Evolutionary conservation across 257 asterid genomes (phyloP).

Genomic region (Cinchona pubescens): DNA sequence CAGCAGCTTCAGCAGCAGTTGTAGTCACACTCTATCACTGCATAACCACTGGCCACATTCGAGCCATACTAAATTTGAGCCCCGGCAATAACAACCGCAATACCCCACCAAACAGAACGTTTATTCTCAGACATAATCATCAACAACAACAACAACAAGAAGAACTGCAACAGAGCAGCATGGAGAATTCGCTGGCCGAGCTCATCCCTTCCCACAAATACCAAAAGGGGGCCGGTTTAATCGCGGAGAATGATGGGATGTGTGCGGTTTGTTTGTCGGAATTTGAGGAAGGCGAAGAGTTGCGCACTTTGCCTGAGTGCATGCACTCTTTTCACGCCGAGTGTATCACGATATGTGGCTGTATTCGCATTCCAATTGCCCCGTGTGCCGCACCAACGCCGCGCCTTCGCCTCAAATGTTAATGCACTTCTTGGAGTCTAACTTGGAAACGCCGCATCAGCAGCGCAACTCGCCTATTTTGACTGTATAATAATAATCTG

Average conservation of each 20-base stretch:
- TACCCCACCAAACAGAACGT: neutral
- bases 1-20: slow-evolving; percentile 34
- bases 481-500: neutral
- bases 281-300: slow-evolving; percentile 32
- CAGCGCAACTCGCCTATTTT: neutral
- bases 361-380: slow-evolving; percentile 33
- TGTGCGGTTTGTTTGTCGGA: slow-evolving; percentile 35
- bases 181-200: slow-evolving; percentile 30
- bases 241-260: slow-evolving; percentile 4
- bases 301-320: slow-evolving; percentile 36
- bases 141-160: neutral
- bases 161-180: slow-evolving; percentile 21
- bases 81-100: no score
- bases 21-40: slow-evolving; percentile 37
- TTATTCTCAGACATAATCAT: neutral
- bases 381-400: slow-evolving; percentile 34
- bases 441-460: neutral
- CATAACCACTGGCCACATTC: slow-evolving; percentile 19
- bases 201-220: slow-evolving; percentile 39
- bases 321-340: slow-evolving; percentile 29
- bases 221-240: slow-evolving; percentile 18
- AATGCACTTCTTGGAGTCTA: slow-evolving; percentile 17
- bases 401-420: slow-evolving; percentile 26
- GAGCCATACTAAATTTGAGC: slow-evolving; percentile 14
- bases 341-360: slow-evolving; percentile 41